These are phyloP conservation scores for Neobulgaria alba DNA, from an alignment of 2,329 filamentous ascomycete genomes.

Conservation along the genomic window DNA sequence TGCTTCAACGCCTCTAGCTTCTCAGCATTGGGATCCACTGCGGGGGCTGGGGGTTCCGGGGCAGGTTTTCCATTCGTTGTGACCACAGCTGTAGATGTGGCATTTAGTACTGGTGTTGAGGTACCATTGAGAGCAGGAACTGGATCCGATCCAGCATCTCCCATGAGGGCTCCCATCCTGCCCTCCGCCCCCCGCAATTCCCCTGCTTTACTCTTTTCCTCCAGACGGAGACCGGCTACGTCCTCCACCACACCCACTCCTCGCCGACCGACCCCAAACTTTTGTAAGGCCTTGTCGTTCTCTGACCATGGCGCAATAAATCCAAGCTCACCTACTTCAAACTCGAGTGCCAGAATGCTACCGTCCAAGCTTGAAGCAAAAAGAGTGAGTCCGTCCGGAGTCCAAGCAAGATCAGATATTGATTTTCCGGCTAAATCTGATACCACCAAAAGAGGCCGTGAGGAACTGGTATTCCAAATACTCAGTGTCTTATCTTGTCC, in stretches of 20 bases:
- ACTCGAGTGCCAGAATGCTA: constrained; percentile 71
- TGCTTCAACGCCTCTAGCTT: constrained; percentile 71
- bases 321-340: constrained; percentile 80
- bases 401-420: constrained; percentile 91
- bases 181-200: constrained; percentile 87
- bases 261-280: constrained; percentile 81
- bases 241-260: constrained; percentile 89
- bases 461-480: constrained; percentile 96
- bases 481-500: constrained; percentile 95
- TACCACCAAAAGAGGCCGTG: constrained; percentile 79
- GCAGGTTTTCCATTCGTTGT: constrained; percentile 19
- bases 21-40: constrained; percentile 43
- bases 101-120: constrained; percentile 12
- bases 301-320: constrained; percentile 80
- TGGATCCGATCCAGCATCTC: constrained; percentile 49
- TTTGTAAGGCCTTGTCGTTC: constrained; percentile 86
- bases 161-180: constrained; percentile 98
- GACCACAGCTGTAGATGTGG: constrained; percentile 11
- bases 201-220: constrained; percentile 85
- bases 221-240: constrained; percentile 76
- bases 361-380: constrained; percentile 87
- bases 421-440: constrained; percentile 86
- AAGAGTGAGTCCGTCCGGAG: constrained; percentile 78
- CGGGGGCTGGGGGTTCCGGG: constrained; percentile 32
- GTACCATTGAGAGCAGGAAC: constrained; percentile 21